phyloP scores from a whole-genome alignment of 2,329 filamentous ascomycete species.

The Diaporthe citri region DNA sequence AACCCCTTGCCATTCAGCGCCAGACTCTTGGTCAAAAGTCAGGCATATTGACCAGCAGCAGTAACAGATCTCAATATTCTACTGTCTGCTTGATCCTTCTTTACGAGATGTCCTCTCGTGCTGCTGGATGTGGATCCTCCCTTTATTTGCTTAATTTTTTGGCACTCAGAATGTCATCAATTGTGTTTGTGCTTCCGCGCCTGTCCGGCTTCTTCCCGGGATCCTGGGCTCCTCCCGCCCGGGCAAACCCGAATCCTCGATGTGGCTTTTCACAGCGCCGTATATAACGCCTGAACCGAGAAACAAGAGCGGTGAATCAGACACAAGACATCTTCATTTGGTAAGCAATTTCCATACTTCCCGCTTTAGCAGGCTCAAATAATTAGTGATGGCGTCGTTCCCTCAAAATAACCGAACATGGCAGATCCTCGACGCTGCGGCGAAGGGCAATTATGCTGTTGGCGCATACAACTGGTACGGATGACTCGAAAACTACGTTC shows the following conservation, averaged over 20 bases:
- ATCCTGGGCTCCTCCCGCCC: background rate
- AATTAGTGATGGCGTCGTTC: background rate
- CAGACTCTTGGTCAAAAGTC: too few species aligned
- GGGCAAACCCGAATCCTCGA: background rate
- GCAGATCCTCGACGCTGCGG: slow-evolving; percentile 13
- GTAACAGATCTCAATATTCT: background rate
- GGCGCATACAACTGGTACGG: slow-evolving; percentile 16
- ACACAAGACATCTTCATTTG: background rate
- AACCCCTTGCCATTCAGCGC: too few species aligned
- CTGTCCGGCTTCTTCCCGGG: slow-evolving; percentile 5
- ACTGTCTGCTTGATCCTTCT: background rate
- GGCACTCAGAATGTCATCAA: background rate
- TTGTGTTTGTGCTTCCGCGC: background rate
- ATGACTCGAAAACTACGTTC: background rate
- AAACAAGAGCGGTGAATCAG: background rate
- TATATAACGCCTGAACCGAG: background rate
- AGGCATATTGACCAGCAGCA: too few species aligned
- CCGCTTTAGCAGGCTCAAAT: too few species aligned
- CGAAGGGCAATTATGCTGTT: slow-evolving; percentile 9
- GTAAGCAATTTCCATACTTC: background rate
- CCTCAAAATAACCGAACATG: background rate
- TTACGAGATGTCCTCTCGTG: background rate
- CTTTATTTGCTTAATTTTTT: background rate
- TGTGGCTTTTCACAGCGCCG: background rate
- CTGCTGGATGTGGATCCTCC: background rate